These are phyloP conservation scores for Fusarium sp. DNA, from an alignment of 2,329 filamentous ascomycete genomes.

Conservation along the genomic window DNA sequence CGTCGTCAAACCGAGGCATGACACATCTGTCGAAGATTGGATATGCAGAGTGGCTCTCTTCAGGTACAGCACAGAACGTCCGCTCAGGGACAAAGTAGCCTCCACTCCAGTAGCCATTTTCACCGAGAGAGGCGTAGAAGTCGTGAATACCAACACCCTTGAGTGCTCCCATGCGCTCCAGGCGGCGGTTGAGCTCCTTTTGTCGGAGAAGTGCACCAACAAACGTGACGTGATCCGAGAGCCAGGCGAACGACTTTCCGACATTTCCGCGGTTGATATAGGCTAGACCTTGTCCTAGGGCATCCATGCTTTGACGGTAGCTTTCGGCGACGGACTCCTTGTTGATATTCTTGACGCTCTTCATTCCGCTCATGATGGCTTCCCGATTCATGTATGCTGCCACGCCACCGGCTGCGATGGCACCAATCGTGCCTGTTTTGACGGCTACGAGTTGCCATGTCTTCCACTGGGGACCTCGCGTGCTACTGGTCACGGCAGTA, in stretches of 20 bases:
- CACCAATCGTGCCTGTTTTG: conserved; percentile 84
- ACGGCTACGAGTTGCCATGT: conserved; percentile 78
- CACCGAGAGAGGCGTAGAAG: conserved; percentile 82
- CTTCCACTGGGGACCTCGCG: conserved; percentile 62
- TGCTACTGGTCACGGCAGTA: conserved; percentile 43
- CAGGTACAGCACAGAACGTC: conserved; percentile 84
- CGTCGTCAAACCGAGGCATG: conserved; percentile 77
- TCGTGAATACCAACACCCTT: conserved; percentile 79
- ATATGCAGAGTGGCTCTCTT: conserved; percentile 60
- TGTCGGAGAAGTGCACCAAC: conserved; percentile 83
- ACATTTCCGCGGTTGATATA: conserved; percentile 72
- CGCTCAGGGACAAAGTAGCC: conserved; percentile 75
- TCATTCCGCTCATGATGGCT: conserved; percentile 69
- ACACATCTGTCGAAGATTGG: conserved; percentile 67
- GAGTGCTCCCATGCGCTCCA: conserved; percentile 73
- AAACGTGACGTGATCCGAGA: conserved; percentile 87
- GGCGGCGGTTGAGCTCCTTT: conserved; percentile 77
- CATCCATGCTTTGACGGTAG: conserved; percentile 64
- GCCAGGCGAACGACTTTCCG: conserved; percentile 81
- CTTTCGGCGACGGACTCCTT: conserved; percentile 63
- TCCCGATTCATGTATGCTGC: conserved; percentile 85
- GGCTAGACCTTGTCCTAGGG: conserved; percentile 67
- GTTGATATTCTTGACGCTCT: conserved; percentile 63
- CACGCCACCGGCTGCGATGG: conserved; percentile 85
- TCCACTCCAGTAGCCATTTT: conserved; percentile 75